Conservation (phyloP, 75 land plant genomes). For the Pinus tabuliformis region DNA sequence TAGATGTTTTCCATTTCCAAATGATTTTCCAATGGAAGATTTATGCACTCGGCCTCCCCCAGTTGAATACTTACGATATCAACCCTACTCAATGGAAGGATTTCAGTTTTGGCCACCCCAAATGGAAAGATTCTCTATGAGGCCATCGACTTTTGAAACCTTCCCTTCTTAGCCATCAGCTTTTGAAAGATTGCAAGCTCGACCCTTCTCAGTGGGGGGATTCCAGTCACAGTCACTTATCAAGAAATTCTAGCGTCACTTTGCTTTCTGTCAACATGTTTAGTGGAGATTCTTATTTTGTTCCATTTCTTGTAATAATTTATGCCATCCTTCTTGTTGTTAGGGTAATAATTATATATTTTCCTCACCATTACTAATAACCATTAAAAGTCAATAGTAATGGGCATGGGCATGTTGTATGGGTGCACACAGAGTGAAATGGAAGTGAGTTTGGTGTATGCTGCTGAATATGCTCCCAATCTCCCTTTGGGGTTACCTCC, state of each 20-base stretch:
- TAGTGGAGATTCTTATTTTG: too few species aligned
- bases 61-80: constrained; percentile 8
- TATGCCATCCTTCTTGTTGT: too few species aligned
- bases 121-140: background rate
- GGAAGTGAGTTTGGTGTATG: background rate
- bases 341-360: too few species aligned
- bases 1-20: background rate
- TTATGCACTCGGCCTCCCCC: constrained; percentile 4
- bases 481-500: constrained; percentile 18
- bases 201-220: constrained; percentile 2
- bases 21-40: background rate
- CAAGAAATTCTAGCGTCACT: background rate
- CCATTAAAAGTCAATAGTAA: too few species aligned
- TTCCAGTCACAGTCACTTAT: constrained; percentile 8
- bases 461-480: constrained; percentile 8
- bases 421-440: too few species aligned
- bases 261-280: too few species aligned
- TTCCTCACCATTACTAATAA: too few species aligned
- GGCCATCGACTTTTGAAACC: background rate
- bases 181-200: background rate
- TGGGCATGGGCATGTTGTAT: too few species aligned
- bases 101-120: background rate
- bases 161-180: background rate
- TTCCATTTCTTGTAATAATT: too few species aligned
- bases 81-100: background rate